Evolutionary conservation across 2,329 filamentous ascomycete genomes (phyloP).

Genomic region (Apiospora arundinis): DNA sequence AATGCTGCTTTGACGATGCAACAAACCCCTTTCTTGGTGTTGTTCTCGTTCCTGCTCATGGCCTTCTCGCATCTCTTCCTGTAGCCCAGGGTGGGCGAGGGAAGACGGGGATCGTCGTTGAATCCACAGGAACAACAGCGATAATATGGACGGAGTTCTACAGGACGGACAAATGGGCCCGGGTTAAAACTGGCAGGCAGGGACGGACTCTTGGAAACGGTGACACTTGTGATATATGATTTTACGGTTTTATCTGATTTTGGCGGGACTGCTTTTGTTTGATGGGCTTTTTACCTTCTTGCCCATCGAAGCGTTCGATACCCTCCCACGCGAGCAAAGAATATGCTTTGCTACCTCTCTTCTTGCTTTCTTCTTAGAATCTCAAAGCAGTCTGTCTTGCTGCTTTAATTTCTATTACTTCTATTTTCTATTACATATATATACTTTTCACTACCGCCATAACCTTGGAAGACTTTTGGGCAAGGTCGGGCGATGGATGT

Average conservation of each 20-base stretch:
- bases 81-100: conserved; percentile 25
- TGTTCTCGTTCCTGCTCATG: conserved; percentile 34
- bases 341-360: background rate
- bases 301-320: conserved; percentile 21
- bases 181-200: background rate
- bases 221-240: background rate
- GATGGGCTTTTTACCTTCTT: background rate
- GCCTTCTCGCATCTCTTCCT: conserved; percentile 32
- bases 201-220: background rate
- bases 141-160: conserved; percentile 10
- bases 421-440: conserved; percentile 2
- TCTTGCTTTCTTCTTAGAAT: background rate
- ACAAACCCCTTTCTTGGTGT: conserved; percentile 30
- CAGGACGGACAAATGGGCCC: background rate
- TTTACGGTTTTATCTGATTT: conserved; percentile 8
- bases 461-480: too few relatives aligned
- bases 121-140: background rate
- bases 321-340: conserved; percentile 12
- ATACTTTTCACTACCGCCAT: background rate
- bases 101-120: background rate
- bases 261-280: background rate
- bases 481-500: too few relatives aligned
- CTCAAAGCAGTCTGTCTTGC: background rate
- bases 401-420: conserved; percentile 17
- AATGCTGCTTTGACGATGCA: conserved; percentile 28